Base-by-base conservation (phyloP, 257 asterid species). In the Marsdenia floribunda region DNA sequence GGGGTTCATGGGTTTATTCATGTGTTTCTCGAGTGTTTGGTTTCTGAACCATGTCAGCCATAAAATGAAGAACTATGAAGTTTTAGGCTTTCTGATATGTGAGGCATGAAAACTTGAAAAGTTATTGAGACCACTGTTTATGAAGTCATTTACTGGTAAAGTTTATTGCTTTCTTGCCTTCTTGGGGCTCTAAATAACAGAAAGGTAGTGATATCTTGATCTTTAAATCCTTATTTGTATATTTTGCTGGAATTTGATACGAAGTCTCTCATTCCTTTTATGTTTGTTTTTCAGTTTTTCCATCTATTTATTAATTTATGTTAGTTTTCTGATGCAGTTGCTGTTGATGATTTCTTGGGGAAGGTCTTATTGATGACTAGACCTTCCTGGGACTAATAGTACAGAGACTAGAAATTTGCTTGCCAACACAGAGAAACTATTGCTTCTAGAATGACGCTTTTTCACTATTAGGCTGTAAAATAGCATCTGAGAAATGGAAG, bases 401-500 rank as follows among this genome's bases (percentile, higher is more conserved):
- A 10, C 69, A 54, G 79, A 33, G 19, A n/a, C 66, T 74, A 29
- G 74, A 57, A 68, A 37, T 58, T n/a, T 58, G 76, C 68, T 40
- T 8, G 26, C 50, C 18, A 13, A 14, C 49, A 70, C n/a, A 47
- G 11, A 38, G 16, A 40, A 66, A 72, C 29, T 73, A 21, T 57
- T 35, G 71, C 71, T 7, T 78, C 58, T 64, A 38, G 77, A 73
- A 59, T 79, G 74, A 68, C 19, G 35, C 46, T 67, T 44, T 53
- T n/a, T 18, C 29, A n/a, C 37, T 54, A 71, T 72, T 69, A 73
- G 58, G 35, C 65, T 63, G 79, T 73, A 59, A 53, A 66, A 35
- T 50, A 69, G 78, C 61, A 71, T 78, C 19, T 40, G 47, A 68
- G 75, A 80, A 77, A 95, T 95, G 99, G 97, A 95, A 83, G 99